These are phyloP conservation scores for Paraconiothyrium brasiliense DNA, from an alignment of 2,329 filamentous ascomycete genomes.

Conservation along the genomic window DNA sequence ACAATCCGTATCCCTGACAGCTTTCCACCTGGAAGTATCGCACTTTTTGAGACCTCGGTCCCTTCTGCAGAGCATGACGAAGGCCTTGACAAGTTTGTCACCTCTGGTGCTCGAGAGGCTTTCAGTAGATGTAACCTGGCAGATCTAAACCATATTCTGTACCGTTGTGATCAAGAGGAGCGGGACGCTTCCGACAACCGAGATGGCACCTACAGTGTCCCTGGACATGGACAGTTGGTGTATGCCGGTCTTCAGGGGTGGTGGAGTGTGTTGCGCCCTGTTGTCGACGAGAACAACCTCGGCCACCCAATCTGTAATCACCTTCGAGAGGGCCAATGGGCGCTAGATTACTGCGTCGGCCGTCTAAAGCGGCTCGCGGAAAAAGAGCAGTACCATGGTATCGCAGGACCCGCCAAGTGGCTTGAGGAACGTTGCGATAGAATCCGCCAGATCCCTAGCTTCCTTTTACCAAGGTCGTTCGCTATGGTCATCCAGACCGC, in stretches of 20 bases:
- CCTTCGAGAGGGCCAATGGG: slow-evolving; percentile 89
- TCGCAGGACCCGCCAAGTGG: slow-evolving; percentile 78
- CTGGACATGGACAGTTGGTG: slow-evolving; percentile 82
- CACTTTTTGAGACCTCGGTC: slow-evolving; percentile 95
- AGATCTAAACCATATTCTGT: slow-evolving; percentile 91
- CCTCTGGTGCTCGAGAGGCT: slow-evolving; percentile 79
- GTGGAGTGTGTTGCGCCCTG: slow-evolving; percentile 89
- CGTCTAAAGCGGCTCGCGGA: slow-evolving; percentile 78
- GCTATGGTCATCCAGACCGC: slow-evolving; percentile 86
- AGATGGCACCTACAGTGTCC: slow-evolving; percentile 90
- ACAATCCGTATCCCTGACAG: slow-evolving; percentile 81
- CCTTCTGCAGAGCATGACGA: slow-evolving; percentile 84
- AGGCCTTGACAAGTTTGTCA: slow-evolving; percentile 86
- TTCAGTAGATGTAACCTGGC: slow-evolving; percentile 78
- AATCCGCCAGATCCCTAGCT: slow-evolving; percentile 84
- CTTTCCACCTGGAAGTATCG: slow-evolving; percentile 93
- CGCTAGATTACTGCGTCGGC: slow-evolving; percentile 84
- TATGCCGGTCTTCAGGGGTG: slow-evolving; percentile 98
- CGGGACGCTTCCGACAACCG: slow-evolving; percentile 78
- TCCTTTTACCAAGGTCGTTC: slow-evolving; percentile 92
- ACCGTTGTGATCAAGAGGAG: slow-evolving; percentile 90
- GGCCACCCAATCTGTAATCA: slow-evolving; percentile 95
- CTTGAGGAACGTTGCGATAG: slow-evolving; percentile 85
- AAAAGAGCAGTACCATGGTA: slow-evolving; percentile 67
- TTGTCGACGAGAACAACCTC: slow-evolving; percentile 88